These are phyloP conservation scores for Proteromonas lacertae DNA, from an alignment of 352 stramenopile genomes.

Conservation along the genomic window DNA sequence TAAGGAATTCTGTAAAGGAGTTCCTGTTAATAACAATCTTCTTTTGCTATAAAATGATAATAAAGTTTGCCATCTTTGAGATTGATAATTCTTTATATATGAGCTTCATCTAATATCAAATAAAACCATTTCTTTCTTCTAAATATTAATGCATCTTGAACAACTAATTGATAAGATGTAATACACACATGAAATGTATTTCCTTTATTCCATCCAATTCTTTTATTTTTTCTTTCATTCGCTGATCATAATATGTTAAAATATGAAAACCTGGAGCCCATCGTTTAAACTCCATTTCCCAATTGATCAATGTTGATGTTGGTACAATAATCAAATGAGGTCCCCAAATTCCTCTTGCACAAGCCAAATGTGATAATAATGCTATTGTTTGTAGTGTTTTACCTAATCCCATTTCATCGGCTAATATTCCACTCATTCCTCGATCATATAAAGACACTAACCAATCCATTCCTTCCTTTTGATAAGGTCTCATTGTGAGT, in stretches of 20 bases:
- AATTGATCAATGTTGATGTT: slow-evolving; percentile 88
- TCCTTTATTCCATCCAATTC: slow-evolving; percentile 69
- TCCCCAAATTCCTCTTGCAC: slow-evolving; percentile 49
- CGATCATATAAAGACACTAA: slow-evolving; percentile 79
- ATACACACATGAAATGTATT: slow-evolving; percentile 88
- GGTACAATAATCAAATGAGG: slow-evolving; percentile 91
- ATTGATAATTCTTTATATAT: slow-evolving; percentile 71
- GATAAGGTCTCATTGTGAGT: neutral
- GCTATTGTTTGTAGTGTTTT: slow-evolving; percentile 93
- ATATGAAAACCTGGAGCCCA: slow-evolving; percentile 79
- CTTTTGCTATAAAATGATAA: slow-evolving; percentile 81
- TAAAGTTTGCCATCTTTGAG: slow-evolving; percentile 81
- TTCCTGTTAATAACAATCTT: slow-evolving; percentile 53
- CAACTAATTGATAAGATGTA: slow-evolving; percentile 87
- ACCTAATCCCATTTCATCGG: slow-evolving; percentile 68
- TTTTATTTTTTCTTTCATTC: slow-evolving; percentile 59
- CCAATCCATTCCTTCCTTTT: slow-evolving; percentile 62
- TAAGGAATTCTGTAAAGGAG: slow-evolving; percentile 78
- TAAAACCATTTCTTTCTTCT: slow-evolving; percentile 94
- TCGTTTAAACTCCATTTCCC: slow-evolving; percentile 91
- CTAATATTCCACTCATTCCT: slow-evolving; percentile 88
- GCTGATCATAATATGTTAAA: slow-evolving; percentile 86
- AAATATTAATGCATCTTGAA: slow-evolving; percentile 82
- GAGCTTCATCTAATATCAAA: slow-evolving; percentile 87
- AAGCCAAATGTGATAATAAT: slow-evolving; percentile 43